phyloP scores from a whole-genome alignment of 768 basidiomycete genomes.

The Lyophyllum shimeji region DNA sequence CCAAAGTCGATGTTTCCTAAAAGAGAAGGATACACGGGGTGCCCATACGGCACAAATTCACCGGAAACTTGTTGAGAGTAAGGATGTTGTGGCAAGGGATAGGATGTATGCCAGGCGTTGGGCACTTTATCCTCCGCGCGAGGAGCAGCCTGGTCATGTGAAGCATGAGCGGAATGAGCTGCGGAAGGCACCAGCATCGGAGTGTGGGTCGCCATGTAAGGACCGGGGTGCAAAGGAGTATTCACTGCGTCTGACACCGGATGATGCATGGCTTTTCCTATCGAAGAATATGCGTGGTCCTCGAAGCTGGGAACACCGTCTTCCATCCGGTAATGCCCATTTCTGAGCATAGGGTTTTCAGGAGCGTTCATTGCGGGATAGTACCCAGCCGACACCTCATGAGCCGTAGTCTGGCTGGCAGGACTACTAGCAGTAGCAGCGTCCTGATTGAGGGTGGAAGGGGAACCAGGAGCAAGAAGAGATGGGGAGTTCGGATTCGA shows the following conservation, averaged over 20 bases:
- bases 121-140: not conserved
- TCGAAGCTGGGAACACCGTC: constrained; percentile 10
- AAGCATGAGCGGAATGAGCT: not conserved
- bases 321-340: constrained; percentile 12
- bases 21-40: constrained; percentile 1
- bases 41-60: constrained; percentile 7
- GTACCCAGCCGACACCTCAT: constrained; percentile 25
- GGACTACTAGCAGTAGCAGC: constrained; percentile 21
- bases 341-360: constrained; percentile 4
- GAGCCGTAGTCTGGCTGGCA: constrained; percentile 19
- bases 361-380: constrained; percentile 22
- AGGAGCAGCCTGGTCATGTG: constrained; percentile 2
- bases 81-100: not conserved
- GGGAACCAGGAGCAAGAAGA: constrained; percentile 17
- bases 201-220: constrained; percentile 4
- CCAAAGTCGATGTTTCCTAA: not conserved
- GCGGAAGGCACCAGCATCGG: not conserved
- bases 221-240: not conserved
- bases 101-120: not conserved
- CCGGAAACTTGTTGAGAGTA: constrained; percentile 7
- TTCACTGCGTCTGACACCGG: constrained; percentile 1
- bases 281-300: constrained; percentile 11
- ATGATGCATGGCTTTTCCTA: constrained; percentile 10
- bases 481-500: constrained; percentile 30
- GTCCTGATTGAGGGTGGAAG: constrained; percentile 17